phyloP scores from a whole-genome alignment of 2,329 filamentous ascomycete species.

The Xylaria arbuscula region DNA sequence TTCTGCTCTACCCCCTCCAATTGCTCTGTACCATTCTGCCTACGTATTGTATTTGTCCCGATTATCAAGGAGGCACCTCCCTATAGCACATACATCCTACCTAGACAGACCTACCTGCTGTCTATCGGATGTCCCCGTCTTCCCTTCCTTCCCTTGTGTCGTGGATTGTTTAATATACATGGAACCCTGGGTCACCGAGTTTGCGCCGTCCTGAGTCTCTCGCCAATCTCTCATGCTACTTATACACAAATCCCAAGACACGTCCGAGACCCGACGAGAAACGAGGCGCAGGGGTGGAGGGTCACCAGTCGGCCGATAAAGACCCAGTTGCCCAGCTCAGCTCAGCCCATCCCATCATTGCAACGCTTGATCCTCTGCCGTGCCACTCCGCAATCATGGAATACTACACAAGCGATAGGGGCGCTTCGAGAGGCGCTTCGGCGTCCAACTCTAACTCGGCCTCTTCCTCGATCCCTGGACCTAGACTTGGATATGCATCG shows the following conservation, averaged over 20 bases:
- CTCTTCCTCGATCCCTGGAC: constrained; percentile 4
- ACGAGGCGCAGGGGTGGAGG: not conserved
- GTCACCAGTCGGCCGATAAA: not conserved
- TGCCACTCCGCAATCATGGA: constrained; percentile 19
- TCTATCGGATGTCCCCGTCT: not conserved
- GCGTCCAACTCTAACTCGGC: not conserved
- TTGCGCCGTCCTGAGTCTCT: constrained; percentile 3
- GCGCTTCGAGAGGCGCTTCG: constrained; percentile 7
- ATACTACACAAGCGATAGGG: constrained; percentile 28
- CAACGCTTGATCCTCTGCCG: not conserved
- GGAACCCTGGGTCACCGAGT: not conserved
- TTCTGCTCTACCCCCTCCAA: no score
- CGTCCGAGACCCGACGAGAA: constrained; percentile 2
- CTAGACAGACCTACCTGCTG: not conserved
- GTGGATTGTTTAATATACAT: not conserved
- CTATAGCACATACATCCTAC: not conserved
- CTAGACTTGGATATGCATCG: not conserved
- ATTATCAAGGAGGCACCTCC: no score
- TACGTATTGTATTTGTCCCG: no score
- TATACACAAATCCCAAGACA: not conserved
- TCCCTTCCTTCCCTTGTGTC: not conserved
- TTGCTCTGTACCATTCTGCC: no score
- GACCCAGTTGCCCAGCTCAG: not conserved
- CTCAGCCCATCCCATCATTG: not conserved
- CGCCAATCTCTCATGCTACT: not conserved